Percentiles rank a stretch among this genome's conserved stretches.
Conservation (phyloP, 1,284 basidiomycete genomes). For the Trametes hirsuta region DNA sequence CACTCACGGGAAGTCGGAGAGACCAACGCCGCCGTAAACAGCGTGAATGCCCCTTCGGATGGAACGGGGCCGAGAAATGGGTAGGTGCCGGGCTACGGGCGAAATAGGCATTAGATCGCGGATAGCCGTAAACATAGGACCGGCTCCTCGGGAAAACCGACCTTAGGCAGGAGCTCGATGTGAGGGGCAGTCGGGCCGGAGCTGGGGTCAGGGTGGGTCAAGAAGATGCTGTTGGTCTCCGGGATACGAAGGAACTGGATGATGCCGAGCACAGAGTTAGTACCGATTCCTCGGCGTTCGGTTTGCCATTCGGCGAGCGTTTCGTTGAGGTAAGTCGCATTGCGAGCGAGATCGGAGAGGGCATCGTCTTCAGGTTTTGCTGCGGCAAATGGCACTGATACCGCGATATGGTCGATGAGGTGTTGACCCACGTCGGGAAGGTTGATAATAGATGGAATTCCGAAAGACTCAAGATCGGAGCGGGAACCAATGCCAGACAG, state of each 20-base stretch:
- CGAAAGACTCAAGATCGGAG: slow-evolving; percentile 18
- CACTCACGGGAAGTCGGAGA: background rate
- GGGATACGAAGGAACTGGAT: slow-evolving; percentile 32
- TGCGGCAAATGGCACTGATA: slow-evolving; percentile 27
- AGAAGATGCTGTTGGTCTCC: slow-evolving; percentile 9
- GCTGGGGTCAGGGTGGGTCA: slow-evolving; percentile 15
- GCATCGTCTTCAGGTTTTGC: slow-evolving; percentile 25
- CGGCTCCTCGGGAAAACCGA: background rate
- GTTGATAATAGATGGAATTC: slow-evolving; percentile 35
- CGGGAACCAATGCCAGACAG: slow-evolving; percentile 29
- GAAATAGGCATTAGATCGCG: background rate
- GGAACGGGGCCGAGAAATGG: background rate
- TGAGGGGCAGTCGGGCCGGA: slow-evolving; percentile 23
- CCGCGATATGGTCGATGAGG: slow-evolving; percentile 42
- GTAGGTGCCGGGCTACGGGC: background rate
- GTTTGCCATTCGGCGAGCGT: slow-evolving; percentile 26
- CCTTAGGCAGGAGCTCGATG: slow-evolving; percentile 18
- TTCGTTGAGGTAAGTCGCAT: slow-evolving; percentile 25
- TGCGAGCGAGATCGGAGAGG: slow-evolving; percentile 24
- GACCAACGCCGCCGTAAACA: background rate
- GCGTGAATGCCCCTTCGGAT: background rate
- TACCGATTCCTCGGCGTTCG: slow-evolving; percentile 29
- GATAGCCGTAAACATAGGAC: too few species aligned
- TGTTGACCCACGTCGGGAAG: slow-evolving; percentile 38
- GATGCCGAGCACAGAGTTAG: slow-evolving; percentile 23